Evolutionary conservation across 371 early-diverging fungal species (phyloP).

Genomic region (Choanephora cucurbitarum): DNA sequence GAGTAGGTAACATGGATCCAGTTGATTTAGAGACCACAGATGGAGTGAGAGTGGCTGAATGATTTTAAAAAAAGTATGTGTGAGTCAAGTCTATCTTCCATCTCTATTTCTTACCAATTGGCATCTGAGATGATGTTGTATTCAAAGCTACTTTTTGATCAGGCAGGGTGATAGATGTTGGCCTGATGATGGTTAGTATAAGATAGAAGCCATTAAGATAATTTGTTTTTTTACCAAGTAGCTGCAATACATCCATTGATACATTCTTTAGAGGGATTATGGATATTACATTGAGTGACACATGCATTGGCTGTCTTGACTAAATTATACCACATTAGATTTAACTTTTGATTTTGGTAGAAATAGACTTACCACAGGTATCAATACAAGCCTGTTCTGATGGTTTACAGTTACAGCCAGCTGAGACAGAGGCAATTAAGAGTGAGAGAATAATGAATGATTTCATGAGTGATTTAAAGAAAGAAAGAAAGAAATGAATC

Average conservation of each 20-base stretch:
- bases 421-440: conserved; percentile 20
- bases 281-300: conserved; percentile 20
- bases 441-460: conserved; percentile 14
- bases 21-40: too few species aligned
- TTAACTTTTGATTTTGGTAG: too few species aligned
- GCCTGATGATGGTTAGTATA: conserved; percentile 8
- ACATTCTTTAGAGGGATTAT: conserved; percentile 17
- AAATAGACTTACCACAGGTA: conserved; percentile 30
- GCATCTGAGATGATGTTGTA: too few species aligned
- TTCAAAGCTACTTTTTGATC: conserved; percentile 5
- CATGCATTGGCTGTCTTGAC: conserved; percentile 25
- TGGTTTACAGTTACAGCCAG: conserved; percentile 27
- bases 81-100: too few species aligned
- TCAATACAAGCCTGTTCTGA: conserved; percentile 20
- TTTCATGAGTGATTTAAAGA: conserved; percentile 2
- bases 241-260: conserved; percentile 18
- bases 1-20: background rate
- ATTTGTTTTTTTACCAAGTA: conserved; percentile 24
- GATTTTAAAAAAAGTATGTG: too few species aligned
- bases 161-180: conserved; percentile 3
- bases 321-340: too few species aligned
- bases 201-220: background rate
- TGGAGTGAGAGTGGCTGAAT: too few species aligned
- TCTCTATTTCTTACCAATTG: too few species aligned
- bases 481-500: too few species aligned